Conservation (phyloP, 495 filamentous ascomycete species). For the Schizothecium vesticola region DNA sequence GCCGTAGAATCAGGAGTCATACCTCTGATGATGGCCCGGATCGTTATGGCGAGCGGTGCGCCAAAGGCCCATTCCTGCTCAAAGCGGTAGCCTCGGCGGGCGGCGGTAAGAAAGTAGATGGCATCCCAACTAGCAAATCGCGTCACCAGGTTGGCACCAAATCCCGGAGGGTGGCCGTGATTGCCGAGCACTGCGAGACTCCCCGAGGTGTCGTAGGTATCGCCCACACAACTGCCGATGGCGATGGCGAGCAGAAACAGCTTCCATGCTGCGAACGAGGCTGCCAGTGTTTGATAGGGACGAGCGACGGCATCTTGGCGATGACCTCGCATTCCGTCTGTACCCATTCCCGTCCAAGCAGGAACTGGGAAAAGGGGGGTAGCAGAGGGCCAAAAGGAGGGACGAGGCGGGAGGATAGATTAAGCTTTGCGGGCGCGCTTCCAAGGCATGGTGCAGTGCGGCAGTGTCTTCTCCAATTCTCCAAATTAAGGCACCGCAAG, state of each 20-base stretch:
- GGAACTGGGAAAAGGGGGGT: background rate
- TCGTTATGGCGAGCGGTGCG: constrained; percentile 53
- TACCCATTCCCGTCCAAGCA: background rate
- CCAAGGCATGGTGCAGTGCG: constrained; percentile 7
- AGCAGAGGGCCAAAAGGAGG: too few relatives aligned
- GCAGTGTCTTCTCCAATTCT: background rate
- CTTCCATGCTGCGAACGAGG: constrained; percentile 63
- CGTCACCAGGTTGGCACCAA: constrained; percentile 25
- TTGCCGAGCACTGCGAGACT: constrained; percentile 38
- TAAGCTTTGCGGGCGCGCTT: background rate
- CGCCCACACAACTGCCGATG: constrained; percentile 52
- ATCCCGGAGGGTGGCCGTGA: constrained; percentile 58
- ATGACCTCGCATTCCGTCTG: constrained; percentile 3
- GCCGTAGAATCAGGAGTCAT: constrained; percentile 1
- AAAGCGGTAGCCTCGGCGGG: constrained; percentile 68
- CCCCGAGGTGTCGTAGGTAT: constrained; percentile 87
- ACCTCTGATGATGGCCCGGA: constrained; percentile 37
- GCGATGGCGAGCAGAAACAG: constrained; percentile 60
- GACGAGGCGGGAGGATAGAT: background rate
- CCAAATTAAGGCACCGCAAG: constrained; percentile 3
- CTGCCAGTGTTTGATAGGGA: constrained; percentile 29
- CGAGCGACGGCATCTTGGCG: constrained; percentile 9
- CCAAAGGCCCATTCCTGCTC: constrained; percentile 99
- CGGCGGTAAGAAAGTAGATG: constrained; percentile 72
- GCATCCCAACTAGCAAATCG: constrained; percentile 85